phyloP scores from a whole-genome alignment of 306 rosid genomes.

The Malus orientalis region DNA sequence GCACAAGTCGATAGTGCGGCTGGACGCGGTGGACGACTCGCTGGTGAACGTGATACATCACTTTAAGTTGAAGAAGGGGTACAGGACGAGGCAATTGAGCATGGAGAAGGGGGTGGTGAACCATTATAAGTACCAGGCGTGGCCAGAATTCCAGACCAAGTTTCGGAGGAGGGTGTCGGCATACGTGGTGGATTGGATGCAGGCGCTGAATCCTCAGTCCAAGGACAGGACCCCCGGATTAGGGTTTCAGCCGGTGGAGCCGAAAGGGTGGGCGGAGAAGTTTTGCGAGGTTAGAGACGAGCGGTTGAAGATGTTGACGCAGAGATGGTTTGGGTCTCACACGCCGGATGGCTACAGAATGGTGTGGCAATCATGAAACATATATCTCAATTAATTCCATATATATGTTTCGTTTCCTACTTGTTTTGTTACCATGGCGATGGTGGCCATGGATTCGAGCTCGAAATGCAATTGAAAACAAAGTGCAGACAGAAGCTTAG shows the following conservation, averaged over 20 bases:
- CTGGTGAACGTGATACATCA: slow-evolving; percentile 62
- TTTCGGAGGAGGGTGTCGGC: slow-evolving; percentile 67
- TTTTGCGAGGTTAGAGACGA: slow-evolving; percentile 64
- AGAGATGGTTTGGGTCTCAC: slow-evolving; percentile 40
- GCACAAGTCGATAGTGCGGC: slow-evolving; percentile 56
- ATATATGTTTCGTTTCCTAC: background rate
- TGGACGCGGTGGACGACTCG: slow-evolving; percentile 52
- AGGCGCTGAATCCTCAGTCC: slow-evolving; percentile 29
- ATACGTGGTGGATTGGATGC: slow-evolving; percentile 65
- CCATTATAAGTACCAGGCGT: slow-evolving; percentile 78
- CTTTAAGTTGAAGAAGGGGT: slow-evolving; percentile 28
- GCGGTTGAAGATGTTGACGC: slow-evolving; percentile 35
- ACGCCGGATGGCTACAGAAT: slow-evolving; percentile 14
- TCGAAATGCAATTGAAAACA: background rate
- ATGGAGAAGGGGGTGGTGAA: slow-evolving; percentile 47
- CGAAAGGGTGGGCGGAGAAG: slow-evolving; percentile 41
- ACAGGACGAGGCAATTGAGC: slow-evolving; percentile 11
- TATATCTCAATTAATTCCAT: background rate
- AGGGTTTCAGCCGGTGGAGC: slow-evolving; percentile 49
- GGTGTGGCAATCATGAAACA: slow-evolving; percentile 32
- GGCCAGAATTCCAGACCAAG: slow-evolving; percentile 68
- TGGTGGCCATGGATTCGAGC: background rate
- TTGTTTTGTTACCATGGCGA: background rate
- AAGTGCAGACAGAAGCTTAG: background rate
- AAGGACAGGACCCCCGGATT: slow-evolving; percentile 72